phyloP scores from a whole-genome alignment of 306 rosid genomes.

The Phaseolus lunatus region DNA sequence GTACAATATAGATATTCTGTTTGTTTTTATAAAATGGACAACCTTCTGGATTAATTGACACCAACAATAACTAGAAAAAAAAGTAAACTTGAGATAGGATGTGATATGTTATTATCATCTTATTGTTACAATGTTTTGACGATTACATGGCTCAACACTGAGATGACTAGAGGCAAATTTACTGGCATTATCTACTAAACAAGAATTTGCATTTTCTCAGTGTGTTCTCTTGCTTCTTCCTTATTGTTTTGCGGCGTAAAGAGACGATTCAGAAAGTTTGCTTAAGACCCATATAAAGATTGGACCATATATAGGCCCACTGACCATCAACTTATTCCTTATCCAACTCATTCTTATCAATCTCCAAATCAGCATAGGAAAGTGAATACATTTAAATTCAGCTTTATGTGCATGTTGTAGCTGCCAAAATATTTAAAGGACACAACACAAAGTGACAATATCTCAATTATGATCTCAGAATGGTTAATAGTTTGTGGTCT shows the following conservation, averaged over 20 bases:
- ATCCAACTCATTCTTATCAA: conserved; percentile 17
- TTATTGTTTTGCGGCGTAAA: conserved; percentile 4
- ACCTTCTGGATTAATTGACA: no score
- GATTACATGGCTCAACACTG: neutral
- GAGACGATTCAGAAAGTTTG: conserved; percentile 1
- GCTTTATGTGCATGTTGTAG: conserved; percentile 28
- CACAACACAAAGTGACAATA: conserved; percentile 44
- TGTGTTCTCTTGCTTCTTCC: neutral
- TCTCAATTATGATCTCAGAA: conserved; percentile 44
- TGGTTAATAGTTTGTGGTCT: conserved; percentile 35
- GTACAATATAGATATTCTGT: neutral
- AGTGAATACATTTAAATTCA: conserved; percentile 38
- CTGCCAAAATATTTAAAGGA: conserved; percentile 34
- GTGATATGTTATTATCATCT: neutral
- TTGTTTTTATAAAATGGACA: neutral
- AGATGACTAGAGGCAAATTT: neutral
- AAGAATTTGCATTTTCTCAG: neutral
- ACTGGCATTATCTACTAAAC: neutral
- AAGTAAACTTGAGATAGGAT: neutral
- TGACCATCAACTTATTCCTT: neutral
- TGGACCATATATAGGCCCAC: conserved; percentile 24
- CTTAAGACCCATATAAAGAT: conserved; percentile 8
- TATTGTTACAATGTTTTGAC: neutral
- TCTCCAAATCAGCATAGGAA: conserved; percentile 40
- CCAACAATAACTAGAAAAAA: neutral